Conservation (phyloP, 2,329 filamentous ascomycete species). For the Didymella arachidicola region DNA sequence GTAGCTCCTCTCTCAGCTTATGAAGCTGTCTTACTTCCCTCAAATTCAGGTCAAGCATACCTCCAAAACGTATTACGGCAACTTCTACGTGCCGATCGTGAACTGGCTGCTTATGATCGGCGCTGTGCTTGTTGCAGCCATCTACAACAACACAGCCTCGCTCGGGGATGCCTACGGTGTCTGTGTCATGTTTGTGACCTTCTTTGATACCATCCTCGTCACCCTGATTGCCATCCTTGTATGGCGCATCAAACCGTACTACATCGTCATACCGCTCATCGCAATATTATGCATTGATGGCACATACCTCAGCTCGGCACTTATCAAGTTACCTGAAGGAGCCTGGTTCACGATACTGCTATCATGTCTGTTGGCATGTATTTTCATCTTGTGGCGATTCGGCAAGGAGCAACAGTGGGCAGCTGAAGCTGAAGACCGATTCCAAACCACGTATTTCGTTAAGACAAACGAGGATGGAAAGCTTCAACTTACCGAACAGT, state of each 20-base stretch:
- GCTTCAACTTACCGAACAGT: conserved; percentile 51
- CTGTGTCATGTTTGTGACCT: conserved; percentile 81
- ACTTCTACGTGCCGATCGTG: conserved; percentile 77
- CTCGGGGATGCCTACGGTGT: conserved; percentile 80
- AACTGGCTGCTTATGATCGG: conserved; percentile 82
- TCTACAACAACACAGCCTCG: conserved; percentile 71
- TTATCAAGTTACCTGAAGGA: conserved; percentile 76
- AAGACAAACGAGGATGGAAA: conserved; percentile 43
- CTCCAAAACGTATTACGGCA: conserved; percentile 72
- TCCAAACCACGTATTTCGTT: conserved; percentile 57
- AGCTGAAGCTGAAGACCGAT: conserved; percentile 53
- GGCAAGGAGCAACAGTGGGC: conserved; percentile 80
- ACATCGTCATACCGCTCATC: conserved; percentile 70
- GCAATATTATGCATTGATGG: conserved; percentile 72
- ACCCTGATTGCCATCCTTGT: conserved; percentile 75
- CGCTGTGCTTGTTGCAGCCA: conserved; percentile 74
- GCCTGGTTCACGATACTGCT: conserved; percentile 80
- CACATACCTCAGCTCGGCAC: conserved; percentile 71
- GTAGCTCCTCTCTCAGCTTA: conserved; percentile 70
- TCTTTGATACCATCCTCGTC: conserved; percentile 79
- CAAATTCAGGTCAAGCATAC: conserved; percentile 78
- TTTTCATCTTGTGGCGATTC: conserved; percentile 80
- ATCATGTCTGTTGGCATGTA: conserved; percentile 65
- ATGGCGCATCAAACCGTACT: conserved; percentile 68
- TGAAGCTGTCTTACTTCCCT: conserved; percentile 77